Percentiles rank a stretch among this genome's conserved stretches.
Evolutionary conservation across 495 filamentous ascomycete species (phyloP).

Genomic region (Penicillium egyptiacum): DNA sequence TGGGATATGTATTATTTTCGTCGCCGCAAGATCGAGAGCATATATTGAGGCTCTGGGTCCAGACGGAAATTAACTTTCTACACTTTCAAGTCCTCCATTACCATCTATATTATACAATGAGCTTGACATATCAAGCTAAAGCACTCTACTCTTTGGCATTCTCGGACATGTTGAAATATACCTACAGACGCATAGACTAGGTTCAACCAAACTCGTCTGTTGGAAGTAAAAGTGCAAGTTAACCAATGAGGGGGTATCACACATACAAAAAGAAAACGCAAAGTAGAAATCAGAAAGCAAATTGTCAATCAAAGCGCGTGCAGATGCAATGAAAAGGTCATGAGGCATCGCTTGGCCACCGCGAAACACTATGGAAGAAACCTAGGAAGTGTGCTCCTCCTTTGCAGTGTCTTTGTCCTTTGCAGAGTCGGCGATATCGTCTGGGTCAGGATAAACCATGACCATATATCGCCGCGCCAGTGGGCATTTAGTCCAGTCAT

Average conservation of each 20-base stretch:
- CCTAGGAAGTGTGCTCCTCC: background rate
- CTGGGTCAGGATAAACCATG: background rate
- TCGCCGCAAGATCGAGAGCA: too few species aligned
- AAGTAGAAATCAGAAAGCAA: background rate
- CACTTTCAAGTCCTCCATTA: too few species aligned
- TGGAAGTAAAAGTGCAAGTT: background rate
- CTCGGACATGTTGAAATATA: background rate
- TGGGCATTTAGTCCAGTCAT: background rate
- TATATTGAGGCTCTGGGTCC: too few species aligned
- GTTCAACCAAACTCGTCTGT: background rate
- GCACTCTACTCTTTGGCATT: background rate
- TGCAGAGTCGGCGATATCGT: background rate
- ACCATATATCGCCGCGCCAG: background rate
- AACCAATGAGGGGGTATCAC: background rate
- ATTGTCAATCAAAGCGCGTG: background rate
- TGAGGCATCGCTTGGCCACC: background rate
- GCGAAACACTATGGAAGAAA: background rate
- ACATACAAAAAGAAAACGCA: background rate
- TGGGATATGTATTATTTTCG: too few species aligned
- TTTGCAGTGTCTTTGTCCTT: background rate
- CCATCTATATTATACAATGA: background rate
- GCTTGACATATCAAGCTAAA: background rate
- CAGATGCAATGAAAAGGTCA: background rate
- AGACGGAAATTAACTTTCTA: too few species aligned
- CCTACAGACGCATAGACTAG: background rate